phyloP scores from a whole-genome alignment of 2,329 filamentous ascomycete genomes.

The Fusarium humuli region DNA sequence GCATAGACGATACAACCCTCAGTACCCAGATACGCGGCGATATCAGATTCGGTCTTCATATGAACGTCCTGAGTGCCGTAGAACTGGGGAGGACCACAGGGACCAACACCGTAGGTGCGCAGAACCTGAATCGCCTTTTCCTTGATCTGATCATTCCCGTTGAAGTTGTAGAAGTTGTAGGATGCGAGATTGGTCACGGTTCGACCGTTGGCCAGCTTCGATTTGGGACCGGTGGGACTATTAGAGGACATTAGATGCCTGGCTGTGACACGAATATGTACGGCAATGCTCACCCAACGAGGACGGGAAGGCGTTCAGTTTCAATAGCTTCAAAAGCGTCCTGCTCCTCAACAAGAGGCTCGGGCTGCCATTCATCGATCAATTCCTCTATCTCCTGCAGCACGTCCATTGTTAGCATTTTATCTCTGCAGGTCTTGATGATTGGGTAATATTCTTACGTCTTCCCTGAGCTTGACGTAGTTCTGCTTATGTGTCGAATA shows the following conservation, averaged over 20 bases:
- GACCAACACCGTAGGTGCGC: conserved; percentile 94
- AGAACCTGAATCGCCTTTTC: conserved; percentile 95
- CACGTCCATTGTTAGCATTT: conserved; percentile 35
- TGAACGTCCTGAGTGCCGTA: conserved; percentile 99
- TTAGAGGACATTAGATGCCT: conserved; percentile 5
- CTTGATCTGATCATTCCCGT: conserved; percentile 90
- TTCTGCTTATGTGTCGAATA: conserved; percentile 93
- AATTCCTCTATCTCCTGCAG: conserved; percentile 90
- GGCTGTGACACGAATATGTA: background rate
- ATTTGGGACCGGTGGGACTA: conserved; percentile 83
- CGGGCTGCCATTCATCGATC: conserved; percentile 95
- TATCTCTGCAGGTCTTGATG: background rate
- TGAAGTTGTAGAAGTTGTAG: conserved; percentile 98
- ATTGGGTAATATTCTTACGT: conserved; percentile 54
- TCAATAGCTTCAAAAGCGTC: conserved; percentile 83
- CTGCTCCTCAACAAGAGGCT: conserved; percentile 83
- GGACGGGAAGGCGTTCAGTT: conserved; percentile 85
- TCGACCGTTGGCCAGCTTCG: conserved; percentile 87
- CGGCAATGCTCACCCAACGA: conserved; percentile 77
- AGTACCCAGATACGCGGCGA: conserved; percentile 88
- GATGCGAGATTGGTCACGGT: conserved; percentile 94
- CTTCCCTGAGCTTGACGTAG: conserved; percentile 88
- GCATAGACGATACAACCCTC: conserved; percentile 94
- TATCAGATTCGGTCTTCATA: conserved; percentile 95
- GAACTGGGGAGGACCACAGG: conserved; percentile 96